These are phyloP conservation scores for Rutstroemia sp. DNA, from an alignment of 2,329 filamentous ascomycete genomes.

Conservation along the genomic window DNA sequence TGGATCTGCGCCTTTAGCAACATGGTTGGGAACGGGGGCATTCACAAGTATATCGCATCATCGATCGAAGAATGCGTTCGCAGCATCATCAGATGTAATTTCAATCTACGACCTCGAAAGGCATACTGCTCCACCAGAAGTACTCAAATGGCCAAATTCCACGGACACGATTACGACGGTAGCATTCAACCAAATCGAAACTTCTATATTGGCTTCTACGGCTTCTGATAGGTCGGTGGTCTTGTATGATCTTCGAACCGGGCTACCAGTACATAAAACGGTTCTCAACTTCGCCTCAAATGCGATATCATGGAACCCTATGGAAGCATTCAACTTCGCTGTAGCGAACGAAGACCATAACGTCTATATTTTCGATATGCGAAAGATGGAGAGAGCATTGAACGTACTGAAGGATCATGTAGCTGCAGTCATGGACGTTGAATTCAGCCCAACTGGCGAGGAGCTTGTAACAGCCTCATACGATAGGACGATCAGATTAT, in stretches of 20 bases:
- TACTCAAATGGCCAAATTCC: conserved; percentile 78
- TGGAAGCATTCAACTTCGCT: conserved; percentile 94
- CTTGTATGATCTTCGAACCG: conserved; percentile 86
- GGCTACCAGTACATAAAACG: conserved; percentile 72
- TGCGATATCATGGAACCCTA: conserved; percentile 85
- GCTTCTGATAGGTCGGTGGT: conserved; percentile 81
- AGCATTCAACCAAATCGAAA: conserved; percentile 90
- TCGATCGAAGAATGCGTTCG: conserved; percentile 70
- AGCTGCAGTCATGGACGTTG: conserved; percentile 87
- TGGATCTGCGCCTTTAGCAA: conserved; percentile 66
- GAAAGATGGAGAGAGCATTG: conserved; percentile 77
- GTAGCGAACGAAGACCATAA: conserved; percentile 79
- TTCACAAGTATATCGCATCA: conserved; percentile 85
- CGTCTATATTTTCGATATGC: conserved; percentile 72
- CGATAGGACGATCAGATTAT: conserved; percentile 80
- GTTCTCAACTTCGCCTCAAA: conserved; percentile 79
- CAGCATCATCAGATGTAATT: conserved; percentile 68
- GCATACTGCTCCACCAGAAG: conserved; percentile 73
- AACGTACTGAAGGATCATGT: conserved; percentile 91
- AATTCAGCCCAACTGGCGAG: conserved; percentile 90
- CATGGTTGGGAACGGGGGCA: conserved; percentile 74
- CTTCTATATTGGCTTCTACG: conserved; percentile 78
- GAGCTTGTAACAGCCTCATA: conserved; percentile 88
- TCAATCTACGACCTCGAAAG: conserved; percentile 84
- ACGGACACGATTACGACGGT: conserved; percentile 86